phyloP scores from a whole-genome alignment of 208 protist species.

The Wallacemonas collosoma region DNA sequence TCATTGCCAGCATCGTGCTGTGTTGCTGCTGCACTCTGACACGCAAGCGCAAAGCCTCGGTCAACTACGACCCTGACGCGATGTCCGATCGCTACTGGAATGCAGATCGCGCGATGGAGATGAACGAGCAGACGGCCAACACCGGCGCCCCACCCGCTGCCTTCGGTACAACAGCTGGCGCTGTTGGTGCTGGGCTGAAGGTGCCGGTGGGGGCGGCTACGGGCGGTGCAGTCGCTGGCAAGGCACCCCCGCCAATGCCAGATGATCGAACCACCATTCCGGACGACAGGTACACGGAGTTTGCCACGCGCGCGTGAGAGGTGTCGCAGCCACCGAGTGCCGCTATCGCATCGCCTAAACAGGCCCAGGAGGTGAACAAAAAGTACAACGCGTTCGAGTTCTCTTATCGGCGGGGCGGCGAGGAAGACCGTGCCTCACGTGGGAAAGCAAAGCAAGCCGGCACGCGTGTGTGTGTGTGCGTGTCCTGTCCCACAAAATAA shows the following conservation, averaged over 20 bases:
- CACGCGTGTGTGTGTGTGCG: neutral
- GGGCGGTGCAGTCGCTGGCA: neutral
- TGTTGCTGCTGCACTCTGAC: constrained; percentile 16
- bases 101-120: constrained; percentile 5
- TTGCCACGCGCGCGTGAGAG: neutral
- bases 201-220: neutral
- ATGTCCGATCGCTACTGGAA: constrained; percentile 10
- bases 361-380: constrained; percentile 1
- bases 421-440: too few relatives aligned
- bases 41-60: constrained; percentile 5
- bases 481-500: neutral
- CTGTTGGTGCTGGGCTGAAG: neutral
- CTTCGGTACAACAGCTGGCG: neutral
- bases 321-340: neutral
- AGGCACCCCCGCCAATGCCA: neutral
- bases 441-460: too few relatives aligned
- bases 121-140: constrained; percentile 1
- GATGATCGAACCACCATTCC: neutral
- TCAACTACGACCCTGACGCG: constrained; percentile 2
- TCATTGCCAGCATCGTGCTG: constrained; percentile 17
- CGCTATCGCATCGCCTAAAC: neutral
- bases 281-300: neutral
- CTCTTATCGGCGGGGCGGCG: neutral
- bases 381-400: neutral
- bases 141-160: neutral